Conservation (phyloP, 2,329 filamentous ascomycete species). For the Xylariaceae sp. region DNA sequence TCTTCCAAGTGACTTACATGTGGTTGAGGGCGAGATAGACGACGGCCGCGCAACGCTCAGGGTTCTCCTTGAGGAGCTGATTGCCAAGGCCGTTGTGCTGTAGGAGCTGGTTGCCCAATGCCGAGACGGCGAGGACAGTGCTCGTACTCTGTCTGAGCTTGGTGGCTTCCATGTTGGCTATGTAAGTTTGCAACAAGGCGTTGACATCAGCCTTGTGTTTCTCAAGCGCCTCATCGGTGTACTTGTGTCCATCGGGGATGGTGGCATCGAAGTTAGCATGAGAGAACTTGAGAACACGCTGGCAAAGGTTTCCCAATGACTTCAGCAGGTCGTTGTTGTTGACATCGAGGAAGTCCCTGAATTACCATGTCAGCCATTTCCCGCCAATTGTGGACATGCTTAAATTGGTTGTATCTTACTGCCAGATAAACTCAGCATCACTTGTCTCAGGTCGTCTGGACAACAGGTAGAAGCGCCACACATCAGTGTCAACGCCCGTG, state of each 20-base stretch:
- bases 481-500: conserved; percentile 75
- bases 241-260: conserved; percentile 49
- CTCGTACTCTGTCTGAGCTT: conserved; percentile 62
- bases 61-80: conserved; percentile 49
- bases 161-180: conserved; percentile 62
- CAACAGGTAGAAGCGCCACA: conserved; percentile 92
- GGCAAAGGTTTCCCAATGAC: conserved; percentile 58
- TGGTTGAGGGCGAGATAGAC: conserved; percentile 79
- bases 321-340: conserved; percentile 88
- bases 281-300: conserved; percentile 53
- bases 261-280: conserved; percentile 59
- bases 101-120: conserved; percentile 44
- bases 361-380: conserved; percentile 24
- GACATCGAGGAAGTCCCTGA: conserved; percentile 62
- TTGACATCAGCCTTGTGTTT: conserved; percentile 57
- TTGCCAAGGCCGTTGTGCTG: conserved; percentile 52
- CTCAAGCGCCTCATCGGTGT: conserved; percentile 32
- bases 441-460: conserved; percentile 78
- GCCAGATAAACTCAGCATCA: conserved; percentile 89
- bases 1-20: conserved; percentile 36
- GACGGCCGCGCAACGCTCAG: conserved; percentile 50
- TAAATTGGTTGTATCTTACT: conserved; percentile 24
- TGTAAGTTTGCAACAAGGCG: conserved; percentile 59
- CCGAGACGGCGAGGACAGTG: conserved; percentile 22
- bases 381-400: conserved; percentile 8